Conservation (phyloP, 2,329 filamentous ascomycete genomes). For the Alternaria rosae region DNA sequence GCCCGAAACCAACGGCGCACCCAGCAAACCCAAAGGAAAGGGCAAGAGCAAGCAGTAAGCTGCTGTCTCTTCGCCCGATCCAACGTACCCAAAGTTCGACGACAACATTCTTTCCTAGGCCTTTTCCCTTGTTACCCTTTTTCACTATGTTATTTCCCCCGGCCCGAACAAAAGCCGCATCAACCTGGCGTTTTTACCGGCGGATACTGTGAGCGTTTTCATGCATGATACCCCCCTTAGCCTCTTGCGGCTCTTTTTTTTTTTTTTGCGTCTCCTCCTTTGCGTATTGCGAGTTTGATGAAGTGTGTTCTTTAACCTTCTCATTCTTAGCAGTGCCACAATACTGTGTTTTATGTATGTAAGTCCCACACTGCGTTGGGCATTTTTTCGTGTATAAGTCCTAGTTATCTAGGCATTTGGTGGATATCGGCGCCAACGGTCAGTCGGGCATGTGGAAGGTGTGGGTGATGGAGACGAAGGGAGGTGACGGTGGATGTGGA, state of each 20-base stretch:
- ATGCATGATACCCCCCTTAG: not conserved
- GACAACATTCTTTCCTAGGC: not conserved
- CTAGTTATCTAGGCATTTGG: not conserved
- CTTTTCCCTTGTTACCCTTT: not conserved
- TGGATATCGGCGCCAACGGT: not conserved
- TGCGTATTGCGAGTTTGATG: not conserved
- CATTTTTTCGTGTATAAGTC: not conserved
- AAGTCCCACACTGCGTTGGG: not conserved
- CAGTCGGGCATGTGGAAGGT: not conserved
- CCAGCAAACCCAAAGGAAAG: not conserved
- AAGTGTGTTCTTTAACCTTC: not conserved
- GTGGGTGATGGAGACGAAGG: not conserved
- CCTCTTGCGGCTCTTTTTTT: not conserved
- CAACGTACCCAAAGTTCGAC: not conserved
- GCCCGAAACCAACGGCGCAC: not conserved
- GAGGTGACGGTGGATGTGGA: not conserved
- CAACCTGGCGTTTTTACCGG: not conserved
- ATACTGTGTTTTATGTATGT: not conserved
- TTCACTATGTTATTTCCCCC: not conserved
- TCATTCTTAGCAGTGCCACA: not conserved
- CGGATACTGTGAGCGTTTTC: not conserved
- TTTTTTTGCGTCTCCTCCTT: not conserved
- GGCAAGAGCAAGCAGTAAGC: not conserved
- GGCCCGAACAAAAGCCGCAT: not conserved
- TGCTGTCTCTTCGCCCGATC: not conserved